A percentile compares a stretch with the other conserved stretches of the same genome.
Evolutionary conservation across 1,284 basidiomycete species (phyloP).

Genomic region (Tremellales sp.): DNA sequence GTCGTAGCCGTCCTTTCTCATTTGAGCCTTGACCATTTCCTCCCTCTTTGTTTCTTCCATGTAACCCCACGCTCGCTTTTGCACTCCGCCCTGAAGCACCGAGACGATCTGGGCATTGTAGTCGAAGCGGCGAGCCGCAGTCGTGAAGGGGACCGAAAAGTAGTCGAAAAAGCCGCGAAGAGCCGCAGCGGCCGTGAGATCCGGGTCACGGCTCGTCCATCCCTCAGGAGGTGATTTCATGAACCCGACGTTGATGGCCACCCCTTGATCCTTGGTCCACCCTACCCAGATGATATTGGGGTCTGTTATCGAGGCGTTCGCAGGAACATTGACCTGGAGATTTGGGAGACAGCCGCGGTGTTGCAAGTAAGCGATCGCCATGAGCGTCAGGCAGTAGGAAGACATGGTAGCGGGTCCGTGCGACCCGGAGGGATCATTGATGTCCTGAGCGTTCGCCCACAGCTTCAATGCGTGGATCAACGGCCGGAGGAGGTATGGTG

Average conservation of each 20-base stretch:
- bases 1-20: background rate
- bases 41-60: constrained; percentile 11
- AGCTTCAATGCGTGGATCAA: constrained; percentile 46
- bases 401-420: constrained; percentile 42
- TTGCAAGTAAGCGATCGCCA: constrained; percentile 48
- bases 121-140: constrained; percentile 17
- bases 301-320: constrained; percentile 5
- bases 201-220: constrained; percentile 19
- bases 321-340: constrained; percentile 33
- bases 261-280: constrained; percentile 36
- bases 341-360: constrained; percentile 38
- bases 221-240: constrained; percentile 12
- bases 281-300: constrained; percentile 37
- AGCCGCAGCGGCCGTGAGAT: constrained; percentile 32
- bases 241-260: constrained; percentile 32
- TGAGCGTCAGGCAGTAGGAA: constrained; percentile 46
- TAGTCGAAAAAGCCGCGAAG: constrained; percentile 38
- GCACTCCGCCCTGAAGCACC: constrained; percentile 35
- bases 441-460: constrained; percentile 39
- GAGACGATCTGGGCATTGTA: constrained; percentile 28
- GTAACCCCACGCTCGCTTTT: constrained; percentile 10
- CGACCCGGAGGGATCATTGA: constrained; percentile 44
- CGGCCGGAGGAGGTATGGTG: constrained; percentile 45
- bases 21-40: constrained; percentile 6
- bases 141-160: constrained; percentile 16